Conservation (phyloP, 306 rosid genomes). For the Gastrolobium villosum region DNA sequence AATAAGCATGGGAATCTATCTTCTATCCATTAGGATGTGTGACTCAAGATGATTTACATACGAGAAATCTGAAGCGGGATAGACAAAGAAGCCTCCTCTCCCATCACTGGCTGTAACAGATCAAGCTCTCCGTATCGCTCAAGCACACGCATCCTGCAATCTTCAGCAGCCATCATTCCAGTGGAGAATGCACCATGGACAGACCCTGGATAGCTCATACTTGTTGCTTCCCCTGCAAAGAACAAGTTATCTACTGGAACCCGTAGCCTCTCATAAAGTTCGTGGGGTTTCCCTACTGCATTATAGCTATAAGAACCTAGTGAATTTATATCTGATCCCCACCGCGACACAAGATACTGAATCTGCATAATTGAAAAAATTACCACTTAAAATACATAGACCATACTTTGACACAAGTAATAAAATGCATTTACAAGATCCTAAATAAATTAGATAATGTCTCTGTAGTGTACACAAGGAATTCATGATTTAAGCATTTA, state of each 20-base stretch:
- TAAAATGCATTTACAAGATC: neutral
- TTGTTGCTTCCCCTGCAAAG: constrained; percentile 99
- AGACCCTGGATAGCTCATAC: constrained; percentile 85
- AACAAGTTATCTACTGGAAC: constrained; percentile 94
- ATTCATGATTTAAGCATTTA: neutral
- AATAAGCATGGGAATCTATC: neutral
- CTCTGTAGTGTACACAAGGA: neutral
- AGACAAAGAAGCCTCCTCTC: constrained; percentile 65
- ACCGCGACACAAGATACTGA: constrained; percentile 89
- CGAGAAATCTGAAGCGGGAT: constrained; percentile 92
- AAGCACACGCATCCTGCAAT: constrained; percentile 95
- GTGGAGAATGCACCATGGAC: constrained; percentile 96
- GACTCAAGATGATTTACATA: constrained; percentile 55
- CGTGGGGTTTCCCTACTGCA: constrained; percentile 86
- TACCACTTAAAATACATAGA: neutral
- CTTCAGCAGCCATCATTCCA: constrained; percentile 97
- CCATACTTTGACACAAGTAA: neutral
- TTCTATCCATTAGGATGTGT: constrained; percentile 15
- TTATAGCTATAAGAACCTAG: constrained; percentile 96
- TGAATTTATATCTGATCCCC: constrained; percentile 88
- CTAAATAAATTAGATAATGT: neutral
- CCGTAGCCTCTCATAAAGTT: constrained; percentile 91
- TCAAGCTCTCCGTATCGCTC: constrained; percentile 95
- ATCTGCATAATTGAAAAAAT: constrained; percentile 62
- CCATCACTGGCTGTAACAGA: constrained; percentile 87